Evolutionary conservation across 1,284 basidiomycete species (phyloP), one percentile per base, ranked within the genome.

Genomic region (Pulveroboletus sp.): DNA sequence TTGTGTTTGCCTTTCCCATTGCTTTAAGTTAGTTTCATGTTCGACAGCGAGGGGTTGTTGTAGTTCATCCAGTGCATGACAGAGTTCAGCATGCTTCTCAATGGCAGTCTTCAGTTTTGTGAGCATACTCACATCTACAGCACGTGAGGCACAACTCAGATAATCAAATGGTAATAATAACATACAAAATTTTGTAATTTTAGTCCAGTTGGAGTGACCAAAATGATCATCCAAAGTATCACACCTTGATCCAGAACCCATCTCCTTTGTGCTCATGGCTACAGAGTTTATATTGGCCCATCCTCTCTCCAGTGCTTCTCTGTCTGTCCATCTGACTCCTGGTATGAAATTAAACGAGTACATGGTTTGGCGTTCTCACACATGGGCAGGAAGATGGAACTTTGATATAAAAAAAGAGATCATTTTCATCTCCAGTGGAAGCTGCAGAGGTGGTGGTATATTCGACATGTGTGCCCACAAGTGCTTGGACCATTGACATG

Each of bases 301-400:
- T 4, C 44, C 29, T 1, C 28, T 0, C 31, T 49, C 38, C 2
- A 20, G 26, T 24, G 26, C 36, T 12, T 49, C 26, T 0, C 26
- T 20, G 5, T 49, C 26, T 18, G 20, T 49, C 9, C 10, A 3
- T 40, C 36, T 26, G 5, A 49, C 6, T 2, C 10, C 3, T 12
- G 48, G 38, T 1, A 31, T 40, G 7, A 31, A 40, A 11, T 49
- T 49, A 15, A 49, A 49, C 1, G 28, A 48, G n/a, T 18, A 36
- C 12, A 10, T 5, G 15, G 26, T 40, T 31, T 64, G 63, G 42
- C 63, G 64, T 7, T 22, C 11, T 2, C 10, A 3, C 12, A 54
- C 35, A 10, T 58, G 57, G 1, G 43, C 48, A 0, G 47, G 57
- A 5, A 58, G 26, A 22, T 54, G 57, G 20, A 58, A 58, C 22